A percentile compares a stretch with the other conserved stretches of the same genome.
Evolutionary conservation across 2,329 filamentous ascomycete species (phyloP).

Genomic region (Pseudopyricularia cyperi): DNA sequence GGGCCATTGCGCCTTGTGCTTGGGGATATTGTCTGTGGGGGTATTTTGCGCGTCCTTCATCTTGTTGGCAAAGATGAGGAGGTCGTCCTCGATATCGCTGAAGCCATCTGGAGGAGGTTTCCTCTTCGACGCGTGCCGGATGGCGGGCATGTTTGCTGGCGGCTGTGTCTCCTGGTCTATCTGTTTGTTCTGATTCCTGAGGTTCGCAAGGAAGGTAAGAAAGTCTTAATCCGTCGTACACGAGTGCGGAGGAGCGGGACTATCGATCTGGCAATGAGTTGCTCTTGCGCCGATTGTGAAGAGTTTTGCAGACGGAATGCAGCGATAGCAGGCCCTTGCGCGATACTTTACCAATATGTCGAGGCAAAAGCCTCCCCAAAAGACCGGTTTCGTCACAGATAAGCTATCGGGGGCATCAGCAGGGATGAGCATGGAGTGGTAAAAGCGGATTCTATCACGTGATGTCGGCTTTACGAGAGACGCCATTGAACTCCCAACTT

Average conservation of each 20-base stretch:
- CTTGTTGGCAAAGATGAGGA: conserved; percentile 76
- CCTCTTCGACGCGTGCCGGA: conserved; percentile 61
- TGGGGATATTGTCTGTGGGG: conserved; percentile 63
- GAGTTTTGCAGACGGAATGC: too few species aligned
- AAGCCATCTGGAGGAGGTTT: conserved; percentile 80
- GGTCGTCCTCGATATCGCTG: conserved; percentile 75
- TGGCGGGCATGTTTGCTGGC: conserved; percentile 51
- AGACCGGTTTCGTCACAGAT: neutral
- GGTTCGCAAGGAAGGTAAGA: too few species aligned
- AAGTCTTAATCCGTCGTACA: too few species aligned
- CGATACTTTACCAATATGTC: neutral
- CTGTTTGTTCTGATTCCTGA: too few species aligned
- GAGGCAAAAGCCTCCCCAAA: neutral
- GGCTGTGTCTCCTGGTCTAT: too few species aligned
- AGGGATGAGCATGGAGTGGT: neutral
- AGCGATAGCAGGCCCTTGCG: neutral
- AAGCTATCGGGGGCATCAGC: neutral
- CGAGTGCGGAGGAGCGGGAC: too few species aligned
- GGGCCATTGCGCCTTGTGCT: conserved; percentile 89
- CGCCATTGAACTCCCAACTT: neutral
- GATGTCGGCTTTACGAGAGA: neutral
- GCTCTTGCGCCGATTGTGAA: too few species aligned
- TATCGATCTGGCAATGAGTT: too few species aligned
- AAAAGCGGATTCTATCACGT: neutral
- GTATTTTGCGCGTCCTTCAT: conserved; percentile 95